Evolutionary conservation across 495 filamentous ascomycete species (phyloP).

Genomic region (Lasiosphaeria ovina): DNA sequence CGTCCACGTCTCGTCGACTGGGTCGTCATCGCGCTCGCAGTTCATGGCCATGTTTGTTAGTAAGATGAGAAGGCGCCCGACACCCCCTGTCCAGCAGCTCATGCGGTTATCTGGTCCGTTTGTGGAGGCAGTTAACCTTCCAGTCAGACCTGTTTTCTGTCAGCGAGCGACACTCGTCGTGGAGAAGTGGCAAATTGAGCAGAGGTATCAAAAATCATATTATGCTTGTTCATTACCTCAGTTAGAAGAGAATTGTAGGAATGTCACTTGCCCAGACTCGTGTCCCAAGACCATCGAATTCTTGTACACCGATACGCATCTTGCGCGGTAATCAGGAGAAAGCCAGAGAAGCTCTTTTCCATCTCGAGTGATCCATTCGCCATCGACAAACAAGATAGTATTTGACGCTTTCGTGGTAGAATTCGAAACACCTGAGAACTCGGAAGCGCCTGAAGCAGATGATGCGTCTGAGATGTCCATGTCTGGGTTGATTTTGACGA

Average conservation of each 20-base stretch:
- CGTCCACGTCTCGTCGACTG: conserved; percentile 5
- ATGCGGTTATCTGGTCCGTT: too few relatives aligned
- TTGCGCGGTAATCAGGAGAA: background rate
- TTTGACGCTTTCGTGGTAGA: background rate
- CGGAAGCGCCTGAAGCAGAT: background rate
- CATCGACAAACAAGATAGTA: background rate
- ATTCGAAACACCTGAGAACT: background rate
- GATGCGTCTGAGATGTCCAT: background rate
- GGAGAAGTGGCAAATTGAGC: background rate
- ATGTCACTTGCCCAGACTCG: background rate
- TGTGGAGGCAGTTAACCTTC: background rate
- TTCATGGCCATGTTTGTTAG: too few relatives aligned
- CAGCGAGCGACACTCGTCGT: background rate
- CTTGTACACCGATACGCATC: background rate
- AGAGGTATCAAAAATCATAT: background rate
- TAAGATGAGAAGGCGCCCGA: too few relatives aligned
- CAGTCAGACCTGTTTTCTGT: background rate
- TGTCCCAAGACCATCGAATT: background rate
- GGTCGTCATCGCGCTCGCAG: too few relatives aligned
- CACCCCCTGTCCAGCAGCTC: too few relatives aligned
- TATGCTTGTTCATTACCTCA: background rate
- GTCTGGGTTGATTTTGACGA: background rate
- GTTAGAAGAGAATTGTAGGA: background rate
- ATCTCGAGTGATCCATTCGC: background rate
- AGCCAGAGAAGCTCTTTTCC: background rate